phyloP scores from a whole-genome alignment of 2,329 filamentous ascomycete genomes.

The Colletotrichum cuscutae region DNA sequence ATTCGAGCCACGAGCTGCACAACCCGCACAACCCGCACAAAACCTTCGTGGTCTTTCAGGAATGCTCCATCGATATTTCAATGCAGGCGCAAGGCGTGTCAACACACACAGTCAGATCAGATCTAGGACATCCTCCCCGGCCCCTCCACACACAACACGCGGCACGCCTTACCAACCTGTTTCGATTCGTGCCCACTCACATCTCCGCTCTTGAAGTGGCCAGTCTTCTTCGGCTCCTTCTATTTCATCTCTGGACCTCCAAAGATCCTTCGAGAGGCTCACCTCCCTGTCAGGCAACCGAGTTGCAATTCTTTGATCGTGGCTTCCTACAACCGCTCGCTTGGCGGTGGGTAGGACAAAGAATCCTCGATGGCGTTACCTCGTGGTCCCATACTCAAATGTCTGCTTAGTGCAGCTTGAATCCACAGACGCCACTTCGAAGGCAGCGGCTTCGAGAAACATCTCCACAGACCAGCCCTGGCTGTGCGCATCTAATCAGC shows the following conservation, averaged over 20 bases:
- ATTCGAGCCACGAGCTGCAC: background rate
- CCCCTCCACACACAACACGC: background rate
- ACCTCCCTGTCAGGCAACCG: background rate
- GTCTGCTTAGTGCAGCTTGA: background rate
- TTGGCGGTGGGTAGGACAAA: background rate
- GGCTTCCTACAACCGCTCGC: background rate
- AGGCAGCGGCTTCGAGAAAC: slow-evolving; percentile 13
- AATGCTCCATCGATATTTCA: background rate
- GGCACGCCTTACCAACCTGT: background rate
- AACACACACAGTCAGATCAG: background rate
- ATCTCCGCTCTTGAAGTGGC: background rate
- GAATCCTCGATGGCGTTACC: background rate
- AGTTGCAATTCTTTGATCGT: background rate
- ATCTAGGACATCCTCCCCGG: background rate
- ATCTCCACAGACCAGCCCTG: slow-evolving; percentile 10
- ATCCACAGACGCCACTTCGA: slow-evolving; percentile 1
- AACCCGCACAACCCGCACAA: background rate
- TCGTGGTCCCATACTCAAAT: background rate
- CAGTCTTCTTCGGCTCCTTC: background rate
- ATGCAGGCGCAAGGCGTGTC: background rate
- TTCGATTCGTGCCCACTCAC: background rate
- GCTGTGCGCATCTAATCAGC: slow-evolving; percentile 17
- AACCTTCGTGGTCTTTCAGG: background rate
- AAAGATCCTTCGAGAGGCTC: background rate
- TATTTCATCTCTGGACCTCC: background rate